These are phyloP conservation scores for Solanum chaucha DNA, from an alignment of 257 asterid genomes.

Conservation along the genomic window DNA sequence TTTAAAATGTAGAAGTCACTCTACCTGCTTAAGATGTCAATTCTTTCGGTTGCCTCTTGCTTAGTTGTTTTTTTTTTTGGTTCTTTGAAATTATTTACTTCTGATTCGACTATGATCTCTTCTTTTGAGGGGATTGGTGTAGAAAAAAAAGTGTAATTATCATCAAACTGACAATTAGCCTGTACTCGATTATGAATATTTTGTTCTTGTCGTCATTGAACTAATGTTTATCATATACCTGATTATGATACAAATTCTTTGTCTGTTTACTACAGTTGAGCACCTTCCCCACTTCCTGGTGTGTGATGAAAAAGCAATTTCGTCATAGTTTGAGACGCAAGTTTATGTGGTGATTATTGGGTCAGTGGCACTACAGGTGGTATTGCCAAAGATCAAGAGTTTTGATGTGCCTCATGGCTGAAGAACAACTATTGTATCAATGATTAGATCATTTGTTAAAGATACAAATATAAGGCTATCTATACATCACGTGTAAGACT, in stretches of 20 bases:
- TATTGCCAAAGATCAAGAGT: neutral
- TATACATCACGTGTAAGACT: neutral
- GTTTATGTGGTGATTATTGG: conserved; percentile 39
- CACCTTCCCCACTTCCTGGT: conserved; percentile 68
- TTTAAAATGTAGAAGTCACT: neutral
- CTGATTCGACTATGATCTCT: neutral
- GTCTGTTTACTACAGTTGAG: conserved; percentile 47
- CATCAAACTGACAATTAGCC: neutral
- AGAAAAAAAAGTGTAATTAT: neutral
- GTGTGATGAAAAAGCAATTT: conserved; percentile 62
- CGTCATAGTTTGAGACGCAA: conserved; percentile 47
- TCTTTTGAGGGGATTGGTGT: neutral
- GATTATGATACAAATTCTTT: neutral
- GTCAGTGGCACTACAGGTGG: neutral
- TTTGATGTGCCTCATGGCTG: neutral
- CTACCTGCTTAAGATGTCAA: neutral
- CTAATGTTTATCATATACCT: neutral
- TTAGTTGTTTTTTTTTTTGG: neutral
- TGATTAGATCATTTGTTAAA: neutral
- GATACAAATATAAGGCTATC: neutral
- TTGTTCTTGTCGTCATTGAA: neutral
- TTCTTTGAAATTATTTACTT: too few relatives aligned
- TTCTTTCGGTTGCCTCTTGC: neutral
- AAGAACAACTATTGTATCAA: neutral
- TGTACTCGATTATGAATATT: neutral